Conservation (phyloP, 2,329 filamentous ascomycete species). For the Teratosphaeria zuluensis region DNA sequence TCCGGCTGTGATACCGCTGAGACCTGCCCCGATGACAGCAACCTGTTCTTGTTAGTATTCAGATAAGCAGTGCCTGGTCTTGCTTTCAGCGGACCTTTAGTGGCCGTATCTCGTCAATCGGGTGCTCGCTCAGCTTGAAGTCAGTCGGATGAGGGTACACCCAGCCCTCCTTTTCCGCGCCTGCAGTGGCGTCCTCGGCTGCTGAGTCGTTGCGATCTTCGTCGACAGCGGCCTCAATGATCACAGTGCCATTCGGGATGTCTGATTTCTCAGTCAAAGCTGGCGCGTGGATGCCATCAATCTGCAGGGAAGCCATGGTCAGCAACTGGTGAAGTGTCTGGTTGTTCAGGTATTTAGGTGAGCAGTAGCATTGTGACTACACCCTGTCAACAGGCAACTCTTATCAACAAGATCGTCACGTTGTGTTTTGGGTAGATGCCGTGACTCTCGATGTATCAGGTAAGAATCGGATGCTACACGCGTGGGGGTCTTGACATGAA, state of each 20-base stretch:
- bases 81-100: conserved; percentile 13
- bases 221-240: conserved; percentile 4
- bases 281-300: not conserved
- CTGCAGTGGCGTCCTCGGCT: not conserved
- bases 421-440: not conserved
- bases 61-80: conserved; percentile 15
- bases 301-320: not conserved
- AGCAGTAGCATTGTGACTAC: conserved; percentile 8
- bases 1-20: conserved; percentile 33
- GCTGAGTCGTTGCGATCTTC: conserved; percentile 1
- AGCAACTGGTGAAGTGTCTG: not conserved
- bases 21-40: conserved; percentile 41
- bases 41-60: conserved; percentile 16
- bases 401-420: not conserved
- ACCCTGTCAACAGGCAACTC: conserved; percentile 2
- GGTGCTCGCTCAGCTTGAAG: conserved; percentile 20
- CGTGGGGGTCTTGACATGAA: not conserved
- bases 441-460: not conserved
- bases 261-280: not conserved
- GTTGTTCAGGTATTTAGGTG: not conserved
- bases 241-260: not conserved
- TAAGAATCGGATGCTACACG: no score
- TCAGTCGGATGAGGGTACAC: conserved; percentile 20
- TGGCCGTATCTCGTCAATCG: conserved; percentile 18
- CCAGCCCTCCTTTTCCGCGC: conserved; percentile 8